Percentiles rank a stretch among this genome's conserved stretches.
phyloP scores from a whole-genome alignment of 2,329 filamentous ascomycete genomes.

The Lecanicillium sp. region DNA sequence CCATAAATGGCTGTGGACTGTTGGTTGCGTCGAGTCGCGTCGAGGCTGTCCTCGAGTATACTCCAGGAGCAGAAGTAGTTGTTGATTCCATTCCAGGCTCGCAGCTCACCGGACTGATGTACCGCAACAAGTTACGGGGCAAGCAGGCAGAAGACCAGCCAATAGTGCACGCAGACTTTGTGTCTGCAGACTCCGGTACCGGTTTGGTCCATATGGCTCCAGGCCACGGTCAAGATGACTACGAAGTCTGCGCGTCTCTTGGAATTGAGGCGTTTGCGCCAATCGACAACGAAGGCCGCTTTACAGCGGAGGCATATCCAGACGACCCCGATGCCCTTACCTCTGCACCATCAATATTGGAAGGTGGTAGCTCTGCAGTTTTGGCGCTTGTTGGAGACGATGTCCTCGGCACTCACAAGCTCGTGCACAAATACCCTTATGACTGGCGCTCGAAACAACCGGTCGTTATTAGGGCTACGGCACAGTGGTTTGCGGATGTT shows the following conservation, averaged over 20 bases:
- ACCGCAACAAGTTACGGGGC: conserved; percentile 63
- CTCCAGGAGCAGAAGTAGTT: conserved; percentile 46
- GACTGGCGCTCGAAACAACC: conserved; percentile 96
- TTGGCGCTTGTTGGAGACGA: conserved; percentile 58
- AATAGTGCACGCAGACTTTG: conserved; percentile 79
- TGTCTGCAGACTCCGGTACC: conserved; percentile 82
- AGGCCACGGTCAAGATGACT: conserved; percentile 95
- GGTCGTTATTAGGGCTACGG: conserved; percentile 83
- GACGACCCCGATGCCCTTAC: conserved; percentile 58
- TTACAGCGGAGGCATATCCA: conserved; percentile 73
- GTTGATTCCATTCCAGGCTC: conserved; percentile 53
- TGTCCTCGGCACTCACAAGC: conserved; percentile 62
- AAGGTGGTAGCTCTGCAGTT: conserved; percentile 61
- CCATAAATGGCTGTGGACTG: conserved; percentile 48
- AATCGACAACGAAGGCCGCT: conserved; percentile 72
- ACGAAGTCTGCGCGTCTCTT: conserved; percentile 66
- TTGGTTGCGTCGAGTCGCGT: conserved; percentile 67
- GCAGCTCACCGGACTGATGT: conserved; percentile 57
- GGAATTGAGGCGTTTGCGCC: conserved; percentile 73
- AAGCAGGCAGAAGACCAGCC: conserved; percentile 50
- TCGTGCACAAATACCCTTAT: conserved; percentile 91
- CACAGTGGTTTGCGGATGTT: conserved; percentile 97
- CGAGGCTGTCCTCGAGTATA: conserved; percentile 43
- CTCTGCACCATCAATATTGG: conserved; percentile 61
- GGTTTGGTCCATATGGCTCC: conserved; percentile 93